These are phyloP conservation scores for Byssothecium circinans DNA, from an alignment of 2,329 filamentous ascomycete species.

Conservation along the genomic window DNA sequence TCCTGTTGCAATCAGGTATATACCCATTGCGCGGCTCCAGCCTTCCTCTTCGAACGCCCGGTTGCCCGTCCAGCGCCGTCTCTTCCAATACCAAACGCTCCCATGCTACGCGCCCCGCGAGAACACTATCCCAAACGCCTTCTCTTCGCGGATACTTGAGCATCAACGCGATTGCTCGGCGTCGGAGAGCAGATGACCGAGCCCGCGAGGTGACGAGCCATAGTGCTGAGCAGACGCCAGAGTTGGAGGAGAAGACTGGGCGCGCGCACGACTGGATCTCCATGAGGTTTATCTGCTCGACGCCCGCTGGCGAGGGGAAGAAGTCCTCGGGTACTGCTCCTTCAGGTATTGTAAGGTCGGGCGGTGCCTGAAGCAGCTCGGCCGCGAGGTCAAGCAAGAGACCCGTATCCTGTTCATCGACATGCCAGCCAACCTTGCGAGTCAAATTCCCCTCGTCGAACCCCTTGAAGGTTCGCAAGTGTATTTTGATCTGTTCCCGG, in stretches of 20 bases:
- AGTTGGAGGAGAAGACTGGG: slow-evolving; percentile 30
- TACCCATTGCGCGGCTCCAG: slow-evolving; percentile 1
- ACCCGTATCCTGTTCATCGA: slow-evolving; percentile 17
- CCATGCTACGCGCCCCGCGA: slow-evolving; percentile 54
- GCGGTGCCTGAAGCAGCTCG: slow-evolving; percentile 18
- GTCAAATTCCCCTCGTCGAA: slow-evolving; percentile 3
- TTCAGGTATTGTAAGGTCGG: slow-evolving; percentile 15
- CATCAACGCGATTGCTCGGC: slow-evolving; percentile 28
- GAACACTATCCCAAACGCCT: slow-evolving; percentile 60
- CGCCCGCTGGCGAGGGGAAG: slow-evolving; percentile 12
- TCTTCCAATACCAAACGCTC: slow-evolving; percentile 32
- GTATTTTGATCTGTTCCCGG: slow-evolving; percentile 9
- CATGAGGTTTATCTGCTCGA: neutral
- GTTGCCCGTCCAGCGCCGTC: slow-evolving; percentile 17
- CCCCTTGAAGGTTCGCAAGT: slow-evolving; percentile 6
- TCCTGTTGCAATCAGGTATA: slow-evolving; percentile 11
- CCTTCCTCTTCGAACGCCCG: slow-evolving; percentile 6
- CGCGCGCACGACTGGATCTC: slow-evolving; percentile 4
- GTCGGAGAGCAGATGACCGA: slow-evolving; percentile 22
- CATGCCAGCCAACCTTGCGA: slow-evolving; percentile 12
- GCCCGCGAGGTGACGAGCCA: slow-evolving; percentile 29
- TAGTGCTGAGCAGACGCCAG: slow-evolving; percentile 27
- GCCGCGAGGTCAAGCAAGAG: slow-evolving; percentile 15
- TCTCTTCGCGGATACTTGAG: slow-evolving; percentile 42
- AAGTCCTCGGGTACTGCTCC: slow-evolving; percentile 21